A percentile compares a stretch with the other conserved stretches of the same genome.
Conservation (phyloP, 257 asterid genomes). For the Henckelia pumila region DNA sequence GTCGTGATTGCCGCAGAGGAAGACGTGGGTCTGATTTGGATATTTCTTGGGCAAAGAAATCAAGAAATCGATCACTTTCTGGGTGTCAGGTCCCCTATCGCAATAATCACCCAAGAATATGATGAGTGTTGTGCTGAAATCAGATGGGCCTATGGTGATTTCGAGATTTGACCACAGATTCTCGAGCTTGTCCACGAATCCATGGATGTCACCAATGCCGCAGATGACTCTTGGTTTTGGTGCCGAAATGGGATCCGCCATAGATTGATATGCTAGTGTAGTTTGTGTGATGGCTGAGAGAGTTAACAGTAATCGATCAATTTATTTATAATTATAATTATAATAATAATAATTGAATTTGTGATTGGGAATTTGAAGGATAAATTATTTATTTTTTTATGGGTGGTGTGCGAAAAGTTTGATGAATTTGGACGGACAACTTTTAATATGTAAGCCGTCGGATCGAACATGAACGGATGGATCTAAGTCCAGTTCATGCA, state of each 20-base stretch:
- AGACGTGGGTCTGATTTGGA: slow-evolving; percentile 81
- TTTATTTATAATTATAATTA: too few relatives aligned
- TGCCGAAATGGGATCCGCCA: slow-evolving; percentile 29
- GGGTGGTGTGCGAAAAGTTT: too few relatives aligned
- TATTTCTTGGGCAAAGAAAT: slow-evolving; percentile 66
- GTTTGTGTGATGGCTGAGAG: too few relatives aligned
- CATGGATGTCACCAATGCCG: slow-evolving; percentile 88
- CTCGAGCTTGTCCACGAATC: slow-evolving; percentile 61
- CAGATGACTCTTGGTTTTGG: slow-evolving; percentile 51
- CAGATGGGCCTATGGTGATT: slow-evolving; percentile 44
- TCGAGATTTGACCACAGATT: slow-evolving; percentile 82
- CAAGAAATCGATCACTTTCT: slow-evolving; percentile 64
- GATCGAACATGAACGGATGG: neutral
- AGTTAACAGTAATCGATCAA: too few relatives aligned
- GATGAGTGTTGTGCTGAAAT: slow-evolving; percentile 62
- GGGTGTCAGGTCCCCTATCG: slow-evolving; percentile 75
- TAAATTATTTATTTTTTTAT: too few relatives aligned
- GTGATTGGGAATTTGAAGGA: neutral
- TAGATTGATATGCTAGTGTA: neutral
- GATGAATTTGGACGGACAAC: neutral
- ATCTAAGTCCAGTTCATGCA: neutral
- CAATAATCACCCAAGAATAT: slow-evolving; percentile 95
- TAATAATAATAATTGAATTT: neutral
- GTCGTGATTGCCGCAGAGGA: slow-evolving; percentile 90
- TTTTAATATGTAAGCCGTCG: neutral